Conservation (phyloP, 257 asterid genomes). For the Petunia axillaris region DNA sequence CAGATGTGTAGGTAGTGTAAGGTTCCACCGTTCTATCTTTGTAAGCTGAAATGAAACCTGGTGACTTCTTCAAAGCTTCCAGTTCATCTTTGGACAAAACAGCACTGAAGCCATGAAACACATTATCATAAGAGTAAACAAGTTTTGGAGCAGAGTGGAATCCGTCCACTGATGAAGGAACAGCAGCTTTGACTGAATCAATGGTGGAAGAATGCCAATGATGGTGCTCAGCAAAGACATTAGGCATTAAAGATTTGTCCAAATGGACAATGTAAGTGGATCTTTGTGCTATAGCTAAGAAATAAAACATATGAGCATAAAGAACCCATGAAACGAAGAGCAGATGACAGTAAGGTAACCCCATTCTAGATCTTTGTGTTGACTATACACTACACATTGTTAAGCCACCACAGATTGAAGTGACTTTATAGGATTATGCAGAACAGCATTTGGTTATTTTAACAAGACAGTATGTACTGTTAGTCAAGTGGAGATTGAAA, state of each 20-base stretch:
- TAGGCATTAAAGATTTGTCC: conserved; percentile 39
- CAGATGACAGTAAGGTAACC: neutral
- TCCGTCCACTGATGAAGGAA: conserved; percentile 4
- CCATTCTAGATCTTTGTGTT: neutral
- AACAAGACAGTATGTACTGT: neutral
- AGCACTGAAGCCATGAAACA: conserved; percentile 38
- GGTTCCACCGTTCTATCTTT: conserved; percentile 21
- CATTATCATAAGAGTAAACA: conserved; percentile 32
- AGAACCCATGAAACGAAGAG: conserved; percentile 9
- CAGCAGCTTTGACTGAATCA: conserved; percentile 7
- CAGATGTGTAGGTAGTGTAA: conserved; percentile 32
- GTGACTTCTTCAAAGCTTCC: conserved; percentile 18
- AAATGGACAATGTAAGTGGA: conserved; percentile 39
- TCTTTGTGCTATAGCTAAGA: conserved; percentile 13
- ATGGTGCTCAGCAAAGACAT: conserved; percentile 27
- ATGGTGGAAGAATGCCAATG: conserved; percentile 33
- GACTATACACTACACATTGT: neutral
- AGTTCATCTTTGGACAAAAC: conserved; percentile 29
- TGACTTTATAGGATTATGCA: neutral
- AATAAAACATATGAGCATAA: neutral
- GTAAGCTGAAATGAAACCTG: conserved; percentile 33
- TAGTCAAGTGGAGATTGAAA: neutral
- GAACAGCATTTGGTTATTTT: neutral
- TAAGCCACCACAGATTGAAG: neutral
- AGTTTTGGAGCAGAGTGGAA: conserved; percentile 22